Evolutionary conservation across 345 rosid species (phyloP).

Genomic region (Limnanthes douglasii): DNA sequence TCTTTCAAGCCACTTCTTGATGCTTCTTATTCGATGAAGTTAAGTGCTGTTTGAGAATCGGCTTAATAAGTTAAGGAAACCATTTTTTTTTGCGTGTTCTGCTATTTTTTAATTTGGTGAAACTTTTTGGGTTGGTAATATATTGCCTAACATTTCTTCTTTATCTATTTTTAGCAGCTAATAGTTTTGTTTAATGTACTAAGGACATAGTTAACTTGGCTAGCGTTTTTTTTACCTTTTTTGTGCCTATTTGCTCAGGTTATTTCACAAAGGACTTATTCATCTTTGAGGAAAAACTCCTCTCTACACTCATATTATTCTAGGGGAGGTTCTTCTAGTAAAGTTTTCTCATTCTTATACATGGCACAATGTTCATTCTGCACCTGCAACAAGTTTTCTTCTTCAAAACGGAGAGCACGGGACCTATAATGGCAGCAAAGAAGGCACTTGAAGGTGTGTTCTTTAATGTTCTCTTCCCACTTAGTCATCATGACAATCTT

Average conservation of each 20-base stretch:
- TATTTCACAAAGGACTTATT: slow-evolving; percentile 30
- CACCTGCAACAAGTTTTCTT: slow-evolving; percentile 25
- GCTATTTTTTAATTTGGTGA: not conserved
- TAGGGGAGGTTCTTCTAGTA: slow-evolving; percentile 28
- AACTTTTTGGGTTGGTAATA: too few relatives aligned
- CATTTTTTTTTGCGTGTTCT: not conserved
- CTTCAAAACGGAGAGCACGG: slow-evolving; percentile 79
- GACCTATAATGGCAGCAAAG: slow-evolving; percentile 91
- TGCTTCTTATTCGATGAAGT: not conserved
- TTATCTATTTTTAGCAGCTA: too few relatives aligned
- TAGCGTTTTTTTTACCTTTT: too few relatives aligned
- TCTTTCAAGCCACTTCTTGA: slow-evolving; percentile 5
- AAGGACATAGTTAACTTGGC: too few relatives aligned
- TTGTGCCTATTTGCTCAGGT: slow-evolving; percentile 29
- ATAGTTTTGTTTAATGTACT: too few relatives aligned
- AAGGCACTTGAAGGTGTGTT: slow-evolving; percentile 52
- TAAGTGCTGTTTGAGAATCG: too few relatives aligned
- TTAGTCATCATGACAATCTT: not conserved
- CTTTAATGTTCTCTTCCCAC: slow-evolving; percentile 3
- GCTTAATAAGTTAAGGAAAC: too few relatives aligned
- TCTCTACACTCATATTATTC: slow-evolving; percentile 19
- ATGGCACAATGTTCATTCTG: slow-evolving; percentile 22
- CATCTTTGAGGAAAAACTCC: slow-evolving; percentile 28
- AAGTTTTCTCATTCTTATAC: slow-evolving; percentile 29
- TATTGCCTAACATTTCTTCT: too few relatives aligned